Base-by-base conservation (phyloP, 768 basidiomycete species). In the Leccinum obscurum region DNA sequence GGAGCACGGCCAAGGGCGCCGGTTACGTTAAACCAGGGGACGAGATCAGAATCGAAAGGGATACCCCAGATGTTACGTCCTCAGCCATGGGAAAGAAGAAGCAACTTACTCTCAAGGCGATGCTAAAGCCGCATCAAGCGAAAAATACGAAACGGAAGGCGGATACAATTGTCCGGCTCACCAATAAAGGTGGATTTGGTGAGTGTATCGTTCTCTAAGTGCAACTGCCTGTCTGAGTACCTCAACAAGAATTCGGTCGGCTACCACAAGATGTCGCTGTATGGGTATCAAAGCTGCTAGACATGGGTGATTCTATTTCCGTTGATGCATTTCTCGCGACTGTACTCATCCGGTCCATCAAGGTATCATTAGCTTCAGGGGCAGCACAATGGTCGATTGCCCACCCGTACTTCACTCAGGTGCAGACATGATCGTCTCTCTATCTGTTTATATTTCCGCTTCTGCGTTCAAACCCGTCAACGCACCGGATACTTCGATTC, bases 211-310 rank as follows among this genome's bases (percentile, higher is more conserved):
- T 28, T 22, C n/a, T 39, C 20, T 22, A 35, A 14, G 41, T 4
- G n/a, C 11, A 11, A 11, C 59, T 55, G 10, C 17, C 3, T 49
- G 34, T 28, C 3, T 54, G 14, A 53, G 44, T n/a, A 30, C 22
- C 52, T 55, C 26, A 24, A 56, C n/a, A 69, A 90, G 92, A 93
- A 66, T 89, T 95, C 64, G 92, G 90, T 10, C 80, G 92, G 26
- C 72, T 95, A 28, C 85, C 89, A 0, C 86, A 85, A 57, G 85
- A 89, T 39, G 77, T 83, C 26, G 83, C 89, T 5, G 78, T 80
- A 64, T 93, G 91, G 92, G 80, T 90, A 15, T 84, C 88, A 20
- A 86, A 81, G 62, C 76, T 94, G 3, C 75, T 93, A 14, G 92
- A 94, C 65, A 77, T 86, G 48, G 83, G 90, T 89, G 61, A 48